phyloP scores from a whole-genome alignment of 352 stramenopile genomes.

The Globisporangium orthogonon region DNA sequence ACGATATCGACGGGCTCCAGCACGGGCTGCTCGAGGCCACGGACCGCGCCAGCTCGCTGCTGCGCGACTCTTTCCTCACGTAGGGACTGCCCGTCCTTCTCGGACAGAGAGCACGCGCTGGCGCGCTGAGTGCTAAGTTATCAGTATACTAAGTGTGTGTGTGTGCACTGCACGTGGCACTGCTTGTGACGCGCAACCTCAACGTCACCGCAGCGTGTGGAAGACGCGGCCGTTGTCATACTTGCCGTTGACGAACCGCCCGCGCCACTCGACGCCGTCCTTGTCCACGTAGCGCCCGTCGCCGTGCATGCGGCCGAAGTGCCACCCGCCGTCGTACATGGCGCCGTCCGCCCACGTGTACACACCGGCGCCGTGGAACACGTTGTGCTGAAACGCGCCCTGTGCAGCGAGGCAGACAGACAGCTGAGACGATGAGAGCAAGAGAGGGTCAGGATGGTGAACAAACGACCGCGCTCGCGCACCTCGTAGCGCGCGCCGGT shows the following conservation, averaged over 20 bases:
- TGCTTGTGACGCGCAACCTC: neutral
- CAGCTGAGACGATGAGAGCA: too few relatives aligned
- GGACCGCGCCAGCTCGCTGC: slow-evolving; percentile 51
- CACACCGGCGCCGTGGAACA: slow-evolving; percentile 50
- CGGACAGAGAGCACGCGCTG: neutral
- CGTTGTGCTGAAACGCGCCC: slow-evolving; percentile 59
- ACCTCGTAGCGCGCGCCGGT: slow-evolving; percentile 68
- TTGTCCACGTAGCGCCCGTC: slow-evolving; percentile 64
- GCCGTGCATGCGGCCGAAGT: slow-evolving; percentile 68
- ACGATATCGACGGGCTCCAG: slow-evolving; percentile 68
- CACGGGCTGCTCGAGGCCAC: slow-evolving; percentile 47
- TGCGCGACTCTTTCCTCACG: slow-evolving; percentile 37
- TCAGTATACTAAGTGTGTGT: neutral
- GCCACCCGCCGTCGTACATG: slow-evolving; percentile 52
- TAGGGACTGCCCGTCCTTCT: neutral
- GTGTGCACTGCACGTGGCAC: neutral
- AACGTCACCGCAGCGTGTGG: slow-evolving; percentile 49
- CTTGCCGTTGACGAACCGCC: slow-evolving; percentile 76
- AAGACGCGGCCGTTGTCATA: slow-evolving; percentile 82
- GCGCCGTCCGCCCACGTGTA: slow-evolving; percentile 73
- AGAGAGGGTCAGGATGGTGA: neutral
- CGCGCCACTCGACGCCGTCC: slow-evolving; percentile 64
- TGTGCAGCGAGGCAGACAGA: neutral
- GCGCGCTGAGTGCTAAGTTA: neutral
- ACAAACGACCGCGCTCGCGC: neutral